Base-by-base conservation (phyloP, 73 alveolate species). In the Diophrys sp. region DNA sequence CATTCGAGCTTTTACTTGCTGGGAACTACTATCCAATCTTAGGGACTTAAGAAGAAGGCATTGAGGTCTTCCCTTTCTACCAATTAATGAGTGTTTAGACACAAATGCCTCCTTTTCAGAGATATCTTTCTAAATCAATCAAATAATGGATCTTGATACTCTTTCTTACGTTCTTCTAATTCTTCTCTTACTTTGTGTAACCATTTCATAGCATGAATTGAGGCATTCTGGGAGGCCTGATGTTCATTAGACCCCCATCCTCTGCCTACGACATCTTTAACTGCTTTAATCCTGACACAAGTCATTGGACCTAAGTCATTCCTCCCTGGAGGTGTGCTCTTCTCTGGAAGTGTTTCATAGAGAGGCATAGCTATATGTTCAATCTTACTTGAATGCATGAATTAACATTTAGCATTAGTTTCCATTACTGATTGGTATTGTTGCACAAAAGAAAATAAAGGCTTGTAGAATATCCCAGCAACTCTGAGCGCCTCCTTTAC, bases 261-360 rank as follows among this genome's bases (percentile, higher is more conserved):
- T 44, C 18, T 11, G 5, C 62, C 62, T 11, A 44, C 62, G 18
- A 44, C 18, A 44, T 44, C 62, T 44, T 44, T 44, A 44, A 44
- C 62, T 11, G 62, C 62, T 44, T 44, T 44, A 44, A 44, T 44
- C 18, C 62, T 44, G 62, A 44, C 62, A 5, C 18, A 5, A 44
- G 62, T 44, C 62, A 44, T 44, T 44, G 62, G 62, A 44, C n/a
- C n/a, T 11, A 44, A 18, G 18, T 44, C 62, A 44, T 5, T 5
- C 18, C 62, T 44, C 18, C 62, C 62, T 18, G 62, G 62, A 44
- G 62, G 62, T 11, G 18, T 44, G 5, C n/a, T 11, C 62, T 44
- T 44, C 62, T 44, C 62, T 44, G 5, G 18, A 44, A 87, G 86
- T 2, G 89, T 56, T 34, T 86, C 89, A 67, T 55, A 86, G 18